Evolutionary conservation across 495 filamentous ascomycete genomes (phyloP).

Genomic region (Daldinia vernicosa): DNA sequence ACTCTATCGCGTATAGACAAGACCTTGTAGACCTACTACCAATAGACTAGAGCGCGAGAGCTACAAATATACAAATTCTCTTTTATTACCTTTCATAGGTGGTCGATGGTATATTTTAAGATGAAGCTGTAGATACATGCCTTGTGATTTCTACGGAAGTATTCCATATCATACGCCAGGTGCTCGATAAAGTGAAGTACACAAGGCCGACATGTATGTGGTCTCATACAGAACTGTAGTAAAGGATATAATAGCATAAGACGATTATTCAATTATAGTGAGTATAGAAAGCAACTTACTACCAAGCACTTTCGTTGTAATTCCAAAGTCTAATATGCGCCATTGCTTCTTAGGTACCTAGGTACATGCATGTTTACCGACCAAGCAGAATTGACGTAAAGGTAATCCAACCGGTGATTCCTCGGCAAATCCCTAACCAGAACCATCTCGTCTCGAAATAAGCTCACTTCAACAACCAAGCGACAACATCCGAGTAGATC

Average conservation of each 20-base stretch:
- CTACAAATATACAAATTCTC: conserved; percentile 22
- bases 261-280: no score
- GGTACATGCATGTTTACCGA: neutral
- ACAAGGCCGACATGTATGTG: no score
- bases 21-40: conserved; percentile 40
- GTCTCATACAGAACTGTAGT: no score
- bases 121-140: neutral
- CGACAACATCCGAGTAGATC: conserved; percentile 27
- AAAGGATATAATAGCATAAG: no score
- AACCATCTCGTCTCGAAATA: conserved; percentile 20
- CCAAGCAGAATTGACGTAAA: conserved; percentile 41
- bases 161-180: neutral
- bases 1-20: conserved; percentile 42
- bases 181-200: no score
- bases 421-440: conserved; percentile 33
- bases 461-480: conserved; percentile 32
- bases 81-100: neutral
- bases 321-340: neutral
- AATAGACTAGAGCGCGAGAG: conserved; percentile 40
- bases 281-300: no score
- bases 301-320: neutral
- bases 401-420: conserved; percentile 36
- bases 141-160: neutral
- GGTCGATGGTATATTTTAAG: neutral
- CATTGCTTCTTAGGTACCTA: conserved; percentile 3